Evolutionary conservation across 177 flowering plant genomes (phyloP), one percentile per base, ranked within the genome.

Genomic region (Vitis hybrid): DNA sequence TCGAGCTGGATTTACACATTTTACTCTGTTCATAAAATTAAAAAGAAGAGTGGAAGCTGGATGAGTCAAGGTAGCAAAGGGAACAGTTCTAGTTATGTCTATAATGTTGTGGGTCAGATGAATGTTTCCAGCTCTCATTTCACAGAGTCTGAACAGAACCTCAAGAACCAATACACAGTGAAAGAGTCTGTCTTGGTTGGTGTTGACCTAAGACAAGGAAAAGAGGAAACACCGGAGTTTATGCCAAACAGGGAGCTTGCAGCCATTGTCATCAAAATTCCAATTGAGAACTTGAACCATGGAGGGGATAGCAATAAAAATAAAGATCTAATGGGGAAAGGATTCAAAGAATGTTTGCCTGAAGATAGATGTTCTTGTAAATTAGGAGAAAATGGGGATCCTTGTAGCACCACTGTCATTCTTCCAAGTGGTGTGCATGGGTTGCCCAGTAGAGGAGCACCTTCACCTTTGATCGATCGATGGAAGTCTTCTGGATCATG

Each of bases 401-500:
- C 35, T 56, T 50, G 49, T 21, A 76, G 68, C 66, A 73, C 79
- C 27, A 72, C 75, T 1, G 93, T 86, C 54, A 80, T 95, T 65
- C 88, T 95, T 66, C 99, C 97, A 46, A 82, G 81, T 70, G 97
- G 86, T 54, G 78, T 75, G 66, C 99, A 95, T 78, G 83, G 94
- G 27, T 61, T 87, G 80, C 94, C 99, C 64, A 74, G 67, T 61
- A 68, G 74, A 41, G 93, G 91, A 66, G 73, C 64, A 15, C 98
- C 97, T 72, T 85, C 97, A 3, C 77, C 92, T 68, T 76, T 95
- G 79, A 81, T 95, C 30, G 71, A 86, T 51, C 76, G 97, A 63
- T 94, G 97, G 98, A 94, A 67, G 78, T 82, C 91, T 21, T 94
- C 93, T 18, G 97, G 98, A 63, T 79, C 78, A 41, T 94, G 98